phyloP scores from a whole-genome alignment of 176 grass and related monocot species.

The Microstegium vimineum region DNA sequence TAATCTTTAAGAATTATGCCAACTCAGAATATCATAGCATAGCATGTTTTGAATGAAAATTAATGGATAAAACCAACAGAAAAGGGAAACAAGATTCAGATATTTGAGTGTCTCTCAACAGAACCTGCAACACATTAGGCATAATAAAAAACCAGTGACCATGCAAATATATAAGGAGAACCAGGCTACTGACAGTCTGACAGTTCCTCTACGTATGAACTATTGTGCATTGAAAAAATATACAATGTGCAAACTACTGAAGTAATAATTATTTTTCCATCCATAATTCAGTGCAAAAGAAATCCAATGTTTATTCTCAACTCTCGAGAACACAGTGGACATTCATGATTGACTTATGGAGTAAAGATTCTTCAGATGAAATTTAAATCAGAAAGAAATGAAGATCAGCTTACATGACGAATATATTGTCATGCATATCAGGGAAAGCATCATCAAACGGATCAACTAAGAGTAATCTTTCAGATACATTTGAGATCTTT shows the following conservation, averaged over 20 bases:
- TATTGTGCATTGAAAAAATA: background rate
- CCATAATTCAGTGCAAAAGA: background rate
- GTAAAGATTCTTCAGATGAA: background rate
- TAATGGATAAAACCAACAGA: background rate
- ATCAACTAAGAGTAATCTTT: constrained; percentile 75
- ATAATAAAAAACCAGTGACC: background rate
- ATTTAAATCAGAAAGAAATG: constrained; percentile 9
- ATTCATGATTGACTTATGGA: background rate
- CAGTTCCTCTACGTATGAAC: background rate
- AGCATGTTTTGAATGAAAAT: background rate
- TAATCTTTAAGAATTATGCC: background rate
- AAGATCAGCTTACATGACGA: constrained; percentile 64
- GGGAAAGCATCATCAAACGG: constrained; percentile 85
- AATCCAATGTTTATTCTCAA: background rate
- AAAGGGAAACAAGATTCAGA: background rate
- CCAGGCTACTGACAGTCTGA: background rate
- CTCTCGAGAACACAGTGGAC: background rate
- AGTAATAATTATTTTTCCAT: background rate
- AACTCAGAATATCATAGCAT: constrained; percentile 1
- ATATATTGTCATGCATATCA: constrained; percentile 75
- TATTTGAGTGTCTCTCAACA: background rate
- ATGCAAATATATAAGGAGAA: background rate
- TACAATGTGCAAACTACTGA: background rate
- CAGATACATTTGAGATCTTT: constrained; percentile 67
- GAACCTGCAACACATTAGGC: background rate